These are phyloP conservation scores for Aspergillus sp. DNA, from an alignment of 2,329 filamentous ascomycete species.

Conservation along the genomic window DNA sequence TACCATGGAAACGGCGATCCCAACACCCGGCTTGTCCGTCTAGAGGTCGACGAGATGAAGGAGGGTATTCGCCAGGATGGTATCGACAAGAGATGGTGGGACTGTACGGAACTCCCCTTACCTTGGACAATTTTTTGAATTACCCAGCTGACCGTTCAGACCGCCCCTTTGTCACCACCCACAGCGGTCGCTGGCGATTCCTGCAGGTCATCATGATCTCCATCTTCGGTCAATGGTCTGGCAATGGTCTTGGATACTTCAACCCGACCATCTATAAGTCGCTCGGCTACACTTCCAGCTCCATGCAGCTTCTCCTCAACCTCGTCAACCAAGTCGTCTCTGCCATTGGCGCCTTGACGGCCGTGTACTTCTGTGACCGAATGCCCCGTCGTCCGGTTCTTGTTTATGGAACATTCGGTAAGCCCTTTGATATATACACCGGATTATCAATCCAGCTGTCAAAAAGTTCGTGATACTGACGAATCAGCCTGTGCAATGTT, in stretches of 20 bases:
- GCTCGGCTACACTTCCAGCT: constrained; percentile 21
- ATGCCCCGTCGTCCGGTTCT: constrained; percentile 56
- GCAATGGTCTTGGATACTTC: constrained; percentile 58
- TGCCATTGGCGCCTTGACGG: constrained; percentile 33
- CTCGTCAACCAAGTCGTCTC: constrained; percentile 10
- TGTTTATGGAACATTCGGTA: constrained; percentile 48
- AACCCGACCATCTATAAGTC: constrained; percentile 53
- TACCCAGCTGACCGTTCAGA: constrained; percentile 31
- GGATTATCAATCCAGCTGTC: too few species aligned
- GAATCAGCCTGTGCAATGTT: constrained; percentile 42
- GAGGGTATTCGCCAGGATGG: constrained; percentile 51
- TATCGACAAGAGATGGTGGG: constrained; percentile 54
- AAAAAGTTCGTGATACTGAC: not conserved
- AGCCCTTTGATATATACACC: not conserved
- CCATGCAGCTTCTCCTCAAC: constrained; percentile 52
- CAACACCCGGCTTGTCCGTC: constrained; percentile 30
- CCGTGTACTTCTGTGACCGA: constrained; percentile 50
- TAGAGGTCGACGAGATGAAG: constrained; percentile 35
- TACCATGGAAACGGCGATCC: constrained; percentile 35
- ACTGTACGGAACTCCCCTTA: constrained; percentile 41
- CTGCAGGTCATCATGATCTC: constrained; percentile 57
- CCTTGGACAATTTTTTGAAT: not conserved
- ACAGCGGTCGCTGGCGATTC: constrained; percentile 55
- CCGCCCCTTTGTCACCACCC: constrained; percentile 50
- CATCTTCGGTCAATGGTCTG: constrained; percentile 57